These are phyloP conservation scores for Verticillium nubilum DNA, from an alignment of 2,329 filamentous ascomycete genomes.

Conservation along the genomic window DNA sequence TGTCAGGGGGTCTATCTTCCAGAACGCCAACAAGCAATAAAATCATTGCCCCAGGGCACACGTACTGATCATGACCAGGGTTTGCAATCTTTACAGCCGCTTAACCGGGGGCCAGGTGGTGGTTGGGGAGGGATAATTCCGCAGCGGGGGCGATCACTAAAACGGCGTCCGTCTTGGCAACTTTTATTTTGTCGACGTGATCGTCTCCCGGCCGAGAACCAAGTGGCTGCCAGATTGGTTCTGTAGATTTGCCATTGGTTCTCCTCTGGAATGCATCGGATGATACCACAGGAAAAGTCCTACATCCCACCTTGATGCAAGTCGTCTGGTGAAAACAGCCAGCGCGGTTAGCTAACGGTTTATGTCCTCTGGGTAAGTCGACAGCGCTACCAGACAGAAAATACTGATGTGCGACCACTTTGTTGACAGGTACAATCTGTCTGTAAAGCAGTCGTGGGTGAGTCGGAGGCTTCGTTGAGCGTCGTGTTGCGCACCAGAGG, in stretches of 20 bases:
- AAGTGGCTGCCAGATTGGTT: background rate
- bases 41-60: background rate
- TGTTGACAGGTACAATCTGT: no score
- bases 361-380: no score
- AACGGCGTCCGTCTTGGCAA: background rate
- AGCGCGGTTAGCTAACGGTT: no score
- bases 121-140: background rate
- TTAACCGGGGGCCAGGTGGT: background rate
- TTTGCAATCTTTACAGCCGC: background rate
- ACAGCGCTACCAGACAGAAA: no score
- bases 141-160: background rate
- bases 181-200: background rate
- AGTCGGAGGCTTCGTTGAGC: background rate
- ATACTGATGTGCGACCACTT: no score
- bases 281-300: no score
- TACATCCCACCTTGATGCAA: no score
- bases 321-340: no score
- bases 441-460: background rate
- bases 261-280: no score
- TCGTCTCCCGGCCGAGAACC: background rate
- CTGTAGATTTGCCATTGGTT: background rate
- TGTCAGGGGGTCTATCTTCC: background rate
- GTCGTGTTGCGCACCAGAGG: background rate
- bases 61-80: background rate
- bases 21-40: background rate